Percentiles rank a stretch among this genome's conserved stretches.
Evolutionary conservation across 2,329 filamentous ascomycete species (phyloP).

Genomic region (Verticillium isaacii): DNA sequence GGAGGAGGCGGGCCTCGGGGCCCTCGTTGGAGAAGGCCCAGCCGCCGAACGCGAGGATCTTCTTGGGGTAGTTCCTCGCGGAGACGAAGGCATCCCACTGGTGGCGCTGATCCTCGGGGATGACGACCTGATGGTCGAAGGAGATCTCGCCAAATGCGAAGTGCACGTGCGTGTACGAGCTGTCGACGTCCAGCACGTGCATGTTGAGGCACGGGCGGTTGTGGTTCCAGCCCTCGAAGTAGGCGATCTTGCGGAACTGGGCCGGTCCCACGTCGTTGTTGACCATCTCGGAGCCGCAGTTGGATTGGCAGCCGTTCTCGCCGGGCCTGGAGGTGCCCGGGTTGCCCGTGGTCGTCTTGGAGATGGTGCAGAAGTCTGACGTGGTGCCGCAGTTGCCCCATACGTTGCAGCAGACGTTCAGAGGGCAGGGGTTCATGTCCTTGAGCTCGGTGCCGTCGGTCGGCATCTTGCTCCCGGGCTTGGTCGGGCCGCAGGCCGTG

Average conservation of each 20-base stretch:
- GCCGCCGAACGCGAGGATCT: slow-evolving; percentile 1
- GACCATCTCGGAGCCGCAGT: slow-evolving; percentile 25
- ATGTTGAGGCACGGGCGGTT: slow-evolving; percentile 25
- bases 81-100: no score
- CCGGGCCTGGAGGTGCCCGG: slow-evolving; percentile 15
- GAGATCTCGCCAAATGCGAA: slow-evolving; percentile 29
- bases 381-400: slow-evolving; percentile 42
- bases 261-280: slow-evolving; percentile 8
- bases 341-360: slow-evolving; percentile 9
- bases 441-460: slow-evolving; percentile 12
- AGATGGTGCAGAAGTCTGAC: slow-evolving; percentile 31
- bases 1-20: not conserved
- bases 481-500: not conserved
- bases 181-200: slow-evolving; percentile 14
- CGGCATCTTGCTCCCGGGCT: no score
- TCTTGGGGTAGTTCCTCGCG: slow-evolving; percentile 5
- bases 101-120: not conserved
- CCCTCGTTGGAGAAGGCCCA: slow-evolving; percentile 1
- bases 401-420: slow-evolving; percentile 25
- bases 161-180: slow-evolving; percentile 25
- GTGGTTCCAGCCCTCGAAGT: slow-evolving; percentile 28
- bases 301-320: slow-evolving; percentile 23
- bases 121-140: slow-evolving; percentile 8
- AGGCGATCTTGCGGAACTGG: slow-evolving; percentile 15
- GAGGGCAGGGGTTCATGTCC: slow-evolving; percentile 22